Percentiles rank a stretch among this genome's conserved stretches.
phyloP scores from a whole-genome alignment of 257 asterid species.

The Solanum verrucosum region DNA sequence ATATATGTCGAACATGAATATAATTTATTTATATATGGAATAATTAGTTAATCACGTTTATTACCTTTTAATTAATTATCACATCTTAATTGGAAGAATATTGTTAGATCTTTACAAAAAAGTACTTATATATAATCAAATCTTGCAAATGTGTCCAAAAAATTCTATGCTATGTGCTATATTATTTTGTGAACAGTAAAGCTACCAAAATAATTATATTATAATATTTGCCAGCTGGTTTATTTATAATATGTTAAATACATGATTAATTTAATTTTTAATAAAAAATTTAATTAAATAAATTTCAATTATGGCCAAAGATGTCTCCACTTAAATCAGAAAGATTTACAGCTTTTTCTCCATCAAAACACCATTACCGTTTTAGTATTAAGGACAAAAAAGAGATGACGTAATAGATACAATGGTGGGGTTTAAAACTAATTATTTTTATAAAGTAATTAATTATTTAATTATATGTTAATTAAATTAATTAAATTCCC shows the following conservation, averaged over 20 bases:
- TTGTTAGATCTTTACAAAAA: background rate
- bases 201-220: background rate
- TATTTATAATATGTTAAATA: background rate
- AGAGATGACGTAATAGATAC: background rate
- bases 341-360: background rate
- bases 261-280: background rate
- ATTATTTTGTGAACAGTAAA: background rate
- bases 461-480: background rate
- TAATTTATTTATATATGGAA: background rate
- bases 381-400: background rate
- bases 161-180: background rate
- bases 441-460: background rate
- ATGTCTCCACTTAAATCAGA: conserved; percentile 4
- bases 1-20: background rate
- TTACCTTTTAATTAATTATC: background rate
- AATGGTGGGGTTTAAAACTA: conserved; percentile 6
- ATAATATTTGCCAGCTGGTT: background rate
- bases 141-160: background rate
- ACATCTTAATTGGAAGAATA: background rate
- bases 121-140: background rate
- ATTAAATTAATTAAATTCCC: background rate
- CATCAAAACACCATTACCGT: background rate
- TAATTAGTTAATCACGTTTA: background rate
- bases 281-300: background rate
- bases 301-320: conserved; percentile 1